A percentile compares a stretch with the other conserved stretches of the same genome.
Evolutionary conservation across 768 basidiomycete species (phyloP).

Genomic region (Hydnomerulius pinastri): DNA sequence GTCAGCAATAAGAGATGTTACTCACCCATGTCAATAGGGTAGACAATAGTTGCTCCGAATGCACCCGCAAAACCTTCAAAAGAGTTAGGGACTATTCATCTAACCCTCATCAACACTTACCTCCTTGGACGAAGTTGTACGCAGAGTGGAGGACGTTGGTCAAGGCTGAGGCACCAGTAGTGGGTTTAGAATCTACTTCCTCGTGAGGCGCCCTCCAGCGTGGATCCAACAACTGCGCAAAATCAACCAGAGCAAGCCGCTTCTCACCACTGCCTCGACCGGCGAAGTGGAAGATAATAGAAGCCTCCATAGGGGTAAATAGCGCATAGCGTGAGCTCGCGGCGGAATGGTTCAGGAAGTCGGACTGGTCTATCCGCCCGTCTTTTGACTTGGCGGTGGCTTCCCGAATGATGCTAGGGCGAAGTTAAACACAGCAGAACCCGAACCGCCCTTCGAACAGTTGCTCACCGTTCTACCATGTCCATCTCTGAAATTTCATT

Average conservation of each 20-base stretch:
- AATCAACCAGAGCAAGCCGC: conserved; percentile 84
- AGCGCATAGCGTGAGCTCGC: conserved; percentile 88
- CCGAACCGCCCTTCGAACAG: background rate
- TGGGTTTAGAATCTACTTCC: conserved; percentile 38
- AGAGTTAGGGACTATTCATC: conserved; percentile 14
- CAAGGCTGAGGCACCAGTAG: conserved; percentile 45
- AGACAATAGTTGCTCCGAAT: conserved; percentile 95
- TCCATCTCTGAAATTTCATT: conserved; percentile 71
- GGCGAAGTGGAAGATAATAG: conserved; percentile 97
- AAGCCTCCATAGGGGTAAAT: conserved; percentile 98
- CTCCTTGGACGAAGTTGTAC: conserved; percentile 89
- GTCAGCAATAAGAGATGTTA: conserved; percentile 17
- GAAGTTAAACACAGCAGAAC: conserved; percentile 7
- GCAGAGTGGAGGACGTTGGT: conserved; percentile 63
- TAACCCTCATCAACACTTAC: conserved; percentile 37
- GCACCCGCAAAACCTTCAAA: conserved; percentile 82
- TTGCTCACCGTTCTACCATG: conserved; percentile 78
- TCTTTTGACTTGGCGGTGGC: conserved; percentile 90
- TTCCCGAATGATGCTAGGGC: conserved; percentile 77
- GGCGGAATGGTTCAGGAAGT: conserved; percentile 90
- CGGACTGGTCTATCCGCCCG: conserved; percentile 93
- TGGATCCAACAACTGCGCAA: conserved; percentile 90
- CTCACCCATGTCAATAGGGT: conserved; percentile 92
- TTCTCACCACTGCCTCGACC: conserved; percentile 71
- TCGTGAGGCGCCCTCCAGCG: conserved; percentile 79